Evolutionary conservation across 352 stramenopile genomes (phyloP).

Genomic region (Phytopythium ostracodes): DNA sequence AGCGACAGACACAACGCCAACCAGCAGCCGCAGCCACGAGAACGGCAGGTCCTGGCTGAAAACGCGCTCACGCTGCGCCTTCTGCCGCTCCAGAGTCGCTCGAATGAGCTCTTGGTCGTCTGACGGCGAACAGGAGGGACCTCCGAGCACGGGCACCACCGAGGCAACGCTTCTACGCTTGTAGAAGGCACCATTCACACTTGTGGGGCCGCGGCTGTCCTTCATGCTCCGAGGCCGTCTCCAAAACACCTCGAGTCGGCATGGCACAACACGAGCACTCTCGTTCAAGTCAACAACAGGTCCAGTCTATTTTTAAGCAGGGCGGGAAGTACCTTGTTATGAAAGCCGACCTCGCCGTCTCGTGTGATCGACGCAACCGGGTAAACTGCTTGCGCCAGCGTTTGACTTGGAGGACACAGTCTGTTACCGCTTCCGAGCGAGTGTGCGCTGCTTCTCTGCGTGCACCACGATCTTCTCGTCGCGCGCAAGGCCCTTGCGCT

Average conservation of each 20-base stretch:
- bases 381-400: too few relatives aligned
- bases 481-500: slow-evolving; percentile 91
- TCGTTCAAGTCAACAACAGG: background rate
- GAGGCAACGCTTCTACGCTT: background rate
- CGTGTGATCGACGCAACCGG: too few relatives aligned
- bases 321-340: too few relatives aligned
- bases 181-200: background rate
- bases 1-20: slow-evolving; percentile 20
- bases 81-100: slow-evolving; percentile 12
- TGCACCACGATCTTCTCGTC: slow-evolving; percentile 95
- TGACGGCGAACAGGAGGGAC: background rate
- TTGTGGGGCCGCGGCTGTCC: too few relatives aligned
- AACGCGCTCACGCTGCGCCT: slow-evolving; percentile 14
- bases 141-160: background rate
- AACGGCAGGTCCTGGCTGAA: slow-evolving; percentile 28
- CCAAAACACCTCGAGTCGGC: background rate
- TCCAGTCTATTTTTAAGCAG: background rate
- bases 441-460: slow-evolving; percentile 95
- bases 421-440: slow-evolving; percentile 18
- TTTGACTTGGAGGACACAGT: too few relatives aligned
- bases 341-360: too few relatives aligned
- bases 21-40: slow-evolving; percentile 19
- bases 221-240: background rate
- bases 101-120: slow-evolving; percentile 10
- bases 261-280: background rate